These are phyloP conservation scores for Colletotrichum sp. DNA, from an alignment of 2,329 filamentous ascomycete genomes.

Conservation along the genomic window DNA sequence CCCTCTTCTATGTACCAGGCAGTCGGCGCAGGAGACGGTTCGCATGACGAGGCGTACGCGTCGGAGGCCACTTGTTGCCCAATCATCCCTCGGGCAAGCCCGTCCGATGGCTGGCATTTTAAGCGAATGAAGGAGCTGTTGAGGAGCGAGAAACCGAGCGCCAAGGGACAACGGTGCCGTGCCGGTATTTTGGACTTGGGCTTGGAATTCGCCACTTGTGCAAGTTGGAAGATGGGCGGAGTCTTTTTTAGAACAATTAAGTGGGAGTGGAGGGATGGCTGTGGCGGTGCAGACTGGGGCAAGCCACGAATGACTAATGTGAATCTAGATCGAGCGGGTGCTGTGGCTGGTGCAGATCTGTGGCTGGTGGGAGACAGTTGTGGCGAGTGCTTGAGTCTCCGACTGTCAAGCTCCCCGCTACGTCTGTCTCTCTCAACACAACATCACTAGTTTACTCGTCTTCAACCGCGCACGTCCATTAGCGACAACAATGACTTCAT, in stretches of 20 bases:
- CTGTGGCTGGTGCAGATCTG: background rate
- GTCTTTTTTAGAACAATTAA: background rate
- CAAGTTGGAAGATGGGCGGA: background rate
- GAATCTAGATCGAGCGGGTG: background rate
- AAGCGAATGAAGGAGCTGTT: background rate
- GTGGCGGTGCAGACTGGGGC: background rate
- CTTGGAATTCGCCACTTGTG: background rate
- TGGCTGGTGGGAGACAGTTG: background rate
- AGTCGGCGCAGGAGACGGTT: background rate
- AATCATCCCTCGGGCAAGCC: background rate
- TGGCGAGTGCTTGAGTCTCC: background rate
- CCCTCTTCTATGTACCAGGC: background rate
- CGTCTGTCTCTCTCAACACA: background rate
- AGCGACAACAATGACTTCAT: background rate
- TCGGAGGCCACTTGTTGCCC: conserved; percentile 1
- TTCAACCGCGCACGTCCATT: background rate
- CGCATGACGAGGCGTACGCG: conserved; percentile 19
- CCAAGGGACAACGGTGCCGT: background rate
- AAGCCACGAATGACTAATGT: background rate
- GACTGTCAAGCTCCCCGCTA: background rate
- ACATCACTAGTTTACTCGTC: background rate
- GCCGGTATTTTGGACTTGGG: background rate
- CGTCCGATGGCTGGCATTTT: background rate
- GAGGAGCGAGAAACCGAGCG: background rate
- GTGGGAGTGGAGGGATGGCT: background rate